Base-by-base conservation (phyloP, 2,329 filamentous ascomycete species). In the Sporothrix brasiliensis region DNA sequence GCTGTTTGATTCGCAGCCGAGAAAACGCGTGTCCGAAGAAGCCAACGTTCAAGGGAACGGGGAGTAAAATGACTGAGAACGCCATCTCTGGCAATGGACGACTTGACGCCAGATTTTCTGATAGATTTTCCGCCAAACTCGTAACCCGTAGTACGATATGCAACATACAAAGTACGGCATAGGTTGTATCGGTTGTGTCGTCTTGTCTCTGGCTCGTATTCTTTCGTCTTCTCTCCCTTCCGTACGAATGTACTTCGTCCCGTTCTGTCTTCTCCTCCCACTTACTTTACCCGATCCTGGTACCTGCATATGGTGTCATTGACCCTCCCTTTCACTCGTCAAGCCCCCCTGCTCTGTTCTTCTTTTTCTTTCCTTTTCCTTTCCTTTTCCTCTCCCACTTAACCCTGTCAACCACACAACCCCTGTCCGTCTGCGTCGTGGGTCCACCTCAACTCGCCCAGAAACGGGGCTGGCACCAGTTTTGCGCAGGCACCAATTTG, bases 271-370 rank as follows among this genome's bases (percentile, higher is more conserved):
- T 27, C 24, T 50, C 21, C 60, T 69, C 19, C 60, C 16, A 5
- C 49, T n/a, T 13, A 44, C 19, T 30, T 30, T 52, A 19, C 47
- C 58, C 53, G 41, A 39, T 53, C 30, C 69, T 61, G 52, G 61
- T 67, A 67, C 61, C 61, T 67, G 69, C 68, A 69, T 69, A 65
- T 47, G 58, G 58, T 69, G 56, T 41, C 68, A 69, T 66, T 66
- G 49, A 52, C 39, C 50, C 39, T 53, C 68, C 54, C 9, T 52
- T 34, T n/a, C 44, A 16, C 50, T 34, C 1, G n/a, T 24, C 24
- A 30, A 4, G 13, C 34, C 63, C 34, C 63, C 49, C 16, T 54
- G 50, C 54, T 14, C 34, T 34, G n/a, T 50, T 16, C 1, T 13
- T 61, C 56, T 34, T 21, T n/a, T n/a, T 49, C 47, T 27, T n/a